phyloP scores from a whole-genome alignment of 2,329 filamentous ascomycete species.

The Bisporella sp. region DNA sequence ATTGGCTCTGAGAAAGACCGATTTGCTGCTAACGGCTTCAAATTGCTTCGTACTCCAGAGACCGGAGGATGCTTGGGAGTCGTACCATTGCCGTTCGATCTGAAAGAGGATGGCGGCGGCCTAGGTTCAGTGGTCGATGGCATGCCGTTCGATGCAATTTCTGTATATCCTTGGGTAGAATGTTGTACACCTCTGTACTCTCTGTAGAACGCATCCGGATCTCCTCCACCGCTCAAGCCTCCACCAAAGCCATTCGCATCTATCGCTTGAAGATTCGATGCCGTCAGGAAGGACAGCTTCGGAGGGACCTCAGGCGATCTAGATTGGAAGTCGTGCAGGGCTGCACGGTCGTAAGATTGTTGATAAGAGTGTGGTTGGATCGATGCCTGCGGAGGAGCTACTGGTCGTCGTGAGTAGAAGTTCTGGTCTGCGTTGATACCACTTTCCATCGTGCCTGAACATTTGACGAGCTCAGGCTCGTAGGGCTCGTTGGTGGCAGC shows the following conservation, averaged over 20 bases:
- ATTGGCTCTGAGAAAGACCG: constrained; percentile 52
- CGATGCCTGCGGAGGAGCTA: constrained; percentile 12
- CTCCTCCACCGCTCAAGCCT: constrained; percentile 13
- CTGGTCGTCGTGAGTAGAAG: constrained; percentile 23
- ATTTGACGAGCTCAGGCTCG: constrained; percentile 18
- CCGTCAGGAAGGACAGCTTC: constrained; percentile 22
- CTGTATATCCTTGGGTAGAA: constrained; percentile 13
- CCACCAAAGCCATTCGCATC: constrained; percentile 18
- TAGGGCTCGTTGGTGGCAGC: not conserved
- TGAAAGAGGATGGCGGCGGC: constrained; percentile 33
- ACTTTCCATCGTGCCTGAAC: constrained; percentile 25
- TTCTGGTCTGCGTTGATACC: constrained; percentile 27
- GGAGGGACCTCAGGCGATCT: constrained; percentile 17
- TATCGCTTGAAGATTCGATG: constrained; percentile 19
- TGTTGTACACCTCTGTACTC: constrained; percentile 32
- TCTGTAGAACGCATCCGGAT: constrained; percentile 44
- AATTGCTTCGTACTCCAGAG: constrained; percentile 28
- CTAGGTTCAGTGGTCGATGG: constrained; percentile 30
- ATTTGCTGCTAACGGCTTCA: constrained; percentile 30
- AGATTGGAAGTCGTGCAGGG: constrained; percentile 15
- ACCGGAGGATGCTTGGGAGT: constrained; percentile 40
- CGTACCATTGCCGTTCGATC: constrained; percentile 44
- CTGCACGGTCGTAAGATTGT: constrained; percentile 15
- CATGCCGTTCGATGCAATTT: constrained; percentile 19
- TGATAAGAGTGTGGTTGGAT: constrained; percentile 10